phyloP scores from a whole-genome alignment of 2,329 filamentous ascomycete genomes.

The Colletotrichum graminicola region DNA sequence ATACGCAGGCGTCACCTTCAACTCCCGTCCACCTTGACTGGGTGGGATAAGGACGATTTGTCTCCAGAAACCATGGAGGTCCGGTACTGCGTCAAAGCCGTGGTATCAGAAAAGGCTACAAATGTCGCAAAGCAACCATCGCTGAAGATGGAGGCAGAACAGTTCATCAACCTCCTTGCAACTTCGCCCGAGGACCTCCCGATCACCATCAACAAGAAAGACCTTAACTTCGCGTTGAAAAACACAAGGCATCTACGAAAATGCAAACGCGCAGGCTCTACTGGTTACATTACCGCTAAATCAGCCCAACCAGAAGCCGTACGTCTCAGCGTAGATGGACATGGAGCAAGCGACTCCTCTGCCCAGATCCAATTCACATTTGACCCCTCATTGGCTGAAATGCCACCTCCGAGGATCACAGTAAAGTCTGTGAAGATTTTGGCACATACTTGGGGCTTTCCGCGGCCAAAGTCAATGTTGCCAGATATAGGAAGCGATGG shows the following conservation, averaged over 20 bases:
- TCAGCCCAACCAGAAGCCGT: slow-evolving; percentile 61
- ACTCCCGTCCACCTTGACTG: slow-evolving; percentile 64
- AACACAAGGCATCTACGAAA: slow-evolving; percentile 66
- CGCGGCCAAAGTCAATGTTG: slow-evolving; percentile 56
- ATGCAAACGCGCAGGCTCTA: slow-evolving; percentile 63
- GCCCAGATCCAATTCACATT: slow-evolving; percentile 61
- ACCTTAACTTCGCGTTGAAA: slow-evolving; percentile 62
- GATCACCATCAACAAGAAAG: slow-evolving; percentile 59
- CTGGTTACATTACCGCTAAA: slow-evolving; percentile 61
- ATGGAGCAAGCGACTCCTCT: slow-evolving; percentile 55
- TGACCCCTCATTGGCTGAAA: slow-evolving; percentile 56
- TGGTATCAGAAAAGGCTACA: slow-evolving; percentile 49
- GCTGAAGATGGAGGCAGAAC: slow-evolving; percentile 56
- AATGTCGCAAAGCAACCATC: slow-evolving; percentile 44
- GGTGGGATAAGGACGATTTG: slow-evolving; percentile 67
- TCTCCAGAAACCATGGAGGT: slow-evolving; percentile 65
- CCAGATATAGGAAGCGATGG: slow-evolving; percentile 63
- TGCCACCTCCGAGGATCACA: slow-evolving; percentile 61
- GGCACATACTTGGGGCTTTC: slow-evolving; percentile 65
- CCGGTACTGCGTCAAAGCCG: slow-evolving; percentile 65
- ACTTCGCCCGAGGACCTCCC: slow-evolving; percentile 63
- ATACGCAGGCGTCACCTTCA: slow-evolving; percentile 65
- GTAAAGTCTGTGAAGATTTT: slow-evolving; percentile 62
- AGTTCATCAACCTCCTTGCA: slow-evolving; percentile 65
- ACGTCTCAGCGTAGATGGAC: slow-evolving; percentile 63